phyloP scores from a whole-genome alignment of 768 basidiomycete species.

The Pulveroboletus frians region DNA sequence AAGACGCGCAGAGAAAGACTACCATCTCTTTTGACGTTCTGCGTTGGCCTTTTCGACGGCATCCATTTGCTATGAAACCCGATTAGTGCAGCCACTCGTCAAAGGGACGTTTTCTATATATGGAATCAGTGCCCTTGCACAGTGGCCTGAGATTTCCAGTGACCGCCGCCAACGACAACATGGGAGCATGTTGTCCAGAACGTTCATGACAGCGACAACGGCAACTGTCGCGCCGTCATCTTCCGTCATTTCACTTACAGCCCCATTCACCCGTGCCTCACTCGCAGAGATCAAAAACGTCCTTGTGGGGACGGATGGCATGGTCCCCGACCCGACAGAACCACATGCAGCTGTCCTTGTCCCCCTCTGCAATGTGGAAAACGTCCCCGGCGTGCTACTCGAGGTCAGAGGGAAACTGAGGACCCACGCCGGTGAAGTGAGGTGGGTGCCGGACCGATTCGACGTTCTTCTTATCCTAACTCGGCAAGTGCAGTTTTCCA shows the following conservation, averaged over 20 bases:
- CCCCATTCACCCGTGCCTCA: conserved; percentile 35
- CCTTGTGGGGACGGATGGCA: conserved; percentile 17
- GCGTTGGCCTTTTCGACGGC: conserved; percentile 76
- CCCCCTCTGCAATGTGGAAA: conserved; percentile 70
- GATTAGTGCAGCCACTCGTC: not conserved
- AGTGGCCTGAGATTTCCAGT: too few species aligned
- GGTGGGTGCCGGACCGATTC: conserved; percentile 38
- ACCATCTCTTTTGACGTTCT: conserved; percentile 70
- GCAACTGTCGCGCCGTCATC: conserved; percentile 3
- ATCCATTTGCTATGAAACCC: conserved; percentile 43
- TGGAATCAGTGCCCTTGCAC: not conserved
- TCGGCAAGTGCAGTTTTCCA: conserved; percentile 52
- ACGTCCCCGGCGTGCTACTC: conserved; percentile 61
- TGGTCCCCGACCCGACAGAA: conserved; percentile 24
- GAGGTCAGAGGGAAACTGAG: conserved; percentile 64
- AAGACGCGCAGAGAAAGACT: conserved; percentile 8
- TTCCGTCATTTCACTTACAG: conserved; percentile 28
- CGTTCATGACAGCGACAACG: conserved; percentile 15
- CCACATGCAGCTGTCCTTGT: conserved; percentile 67
- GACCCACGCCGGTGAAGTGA: conserved; percentile 78
- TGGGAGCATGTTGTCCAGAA: conserved; percentile 27
- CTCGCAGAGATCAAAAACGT: conserved; percentile 29
- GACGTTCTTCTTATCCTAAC: not conserved
- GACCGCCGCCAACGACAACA: conserved; percentile 3
- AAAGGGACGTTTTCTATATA: conserved; percentile 4